These are phyloP conservation scores for Phytophthora fragariaefolia DNA, from an alignment of 352 stramenopile species.

Conservation along the genomic window DNA sequence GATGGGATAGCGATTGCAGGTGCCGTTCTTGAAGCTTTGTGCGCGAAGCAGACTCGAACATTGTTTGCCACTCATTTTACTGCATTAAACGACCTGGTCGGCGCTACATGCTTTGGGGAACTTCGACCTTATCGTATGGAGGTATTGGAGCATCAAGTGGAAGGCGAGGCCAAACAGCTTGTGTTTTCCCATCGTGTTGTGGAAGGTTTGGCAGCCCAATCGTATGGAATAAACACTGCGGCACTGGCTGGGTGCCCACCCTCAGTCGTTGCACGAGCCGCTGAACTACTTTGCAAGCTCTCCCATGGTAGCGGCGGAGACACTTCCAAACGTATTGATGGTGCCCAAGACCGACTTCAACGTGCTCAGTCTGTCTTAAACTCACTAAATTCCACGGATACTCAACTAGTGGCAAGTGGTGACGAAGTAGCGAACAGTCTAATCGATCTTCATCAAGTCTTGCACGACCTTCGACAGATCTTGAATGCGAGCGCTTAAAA, in stretches of 20 bases:
- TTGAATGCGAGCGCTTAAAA: slow-evolving; percentile 3
- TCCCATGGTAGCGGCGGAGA: slow-evolving; percentile 8
- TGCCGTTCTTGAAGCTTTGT: slow-evolving; percentile 78
- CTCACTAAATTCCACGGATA: neutral
- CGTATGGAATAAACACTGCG: slow-evolving; percentile 83
- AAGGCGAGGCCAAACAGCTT: slow-evolving; percentile 40
- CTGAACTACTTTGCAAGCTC: slow-evolving; percentile 50
- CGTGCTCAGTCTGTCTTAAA: slow-evolving; percentile 10
- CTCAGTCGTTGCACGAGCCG: slow-evolving; percentile 54
- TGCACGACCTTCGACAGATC: slow-evolving; percentile 24
- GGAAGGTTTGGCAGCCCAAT: slow-evolving; percentile 67
- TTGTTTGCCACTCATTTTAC: slow-evolving; percentile 91
- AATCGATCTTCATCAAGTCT: slow-evolving; percentile 7
- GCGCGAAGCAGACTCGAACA: slow-evolving; percentile 57
- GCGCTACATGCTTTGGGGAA: slow-evolving; percentile 33
- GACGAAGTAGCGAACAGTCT: neutral
- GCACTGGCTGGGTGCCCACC: slow-evolving; percentile 70
- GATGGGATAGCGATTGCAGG: slow-evolving; percentile 85
- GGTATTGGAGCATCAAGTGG: slow-evolving; percentile 48
- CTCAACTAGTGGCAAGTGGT: neutral
- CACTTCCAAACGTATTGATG: neutral
- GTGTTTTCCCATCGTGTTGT: slow-evolving; percentile 86
- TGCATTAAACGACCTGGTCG: slow-evolving; percentile 54
- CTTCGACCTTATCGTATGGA: slow-evolving; percentile 78
- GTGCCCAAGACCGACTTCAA: slow-evolving; percentile 10